Evolutionary conservation across 2,329 filamentous ascomycete species (phyloP).

Genomic region (Aspergillus persii): DNA sequence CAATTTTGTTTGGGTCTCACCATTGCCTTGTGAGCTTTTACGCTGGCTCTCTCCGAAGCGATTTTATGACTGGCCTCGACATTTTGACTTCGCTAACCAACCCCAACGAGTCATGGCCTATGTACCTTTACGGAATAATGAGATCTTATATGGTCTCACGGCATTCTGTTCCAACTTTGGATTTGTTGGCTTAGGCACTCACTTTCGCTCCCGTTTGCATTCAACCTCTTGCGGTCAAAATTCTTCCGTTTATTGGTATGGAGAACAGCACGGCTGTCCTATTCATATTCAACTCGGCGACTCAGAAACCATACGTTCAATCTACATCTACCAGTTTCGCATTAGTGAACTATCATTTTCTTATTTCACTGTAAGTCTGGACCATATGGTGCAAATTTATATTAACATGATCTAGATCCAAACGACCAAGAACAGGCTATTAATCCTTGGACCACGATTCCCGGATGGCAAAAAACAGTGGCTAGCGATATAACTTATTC

Average conservation of each 20-base stretch:
- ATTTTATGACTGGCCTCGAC: slow-evolving; percentile 1
- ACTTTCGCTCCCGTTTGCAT: neutral
- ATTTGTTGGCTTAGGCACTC: neutral
- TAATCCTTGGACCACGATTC: neutral
- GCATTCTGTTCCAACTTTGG: neutral
- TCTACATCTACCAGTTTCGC: neutral
- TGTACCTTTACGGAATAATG: neutral
- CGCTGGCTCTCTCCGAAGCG: neutral
- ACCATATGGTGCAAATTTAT: neutral
- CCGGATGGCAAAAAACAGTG: neutral
- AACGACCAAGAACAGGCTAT: neutral
- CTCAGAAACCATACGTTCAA: neutral
- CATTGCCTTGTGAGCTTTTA: neutral
- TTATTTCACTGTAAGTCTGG: neutral
- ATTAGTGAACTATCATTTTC: no score
- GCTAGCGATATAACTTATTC: neutral
- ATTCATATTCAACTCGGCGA: neutral
- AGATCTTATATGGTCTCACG: neutral
- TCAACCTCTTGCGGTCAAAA: no score
- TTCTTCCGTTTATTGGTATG: neutral
- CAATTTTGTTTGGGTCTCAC: neutral
- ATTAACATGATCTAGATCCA: neutral
- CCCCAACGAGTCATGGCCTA: neutral
- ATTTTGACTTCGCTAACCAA: neutral
- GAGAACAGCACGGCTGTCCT: neutral